phyloP scores from a whole-genome alignment of 352 stramenopile species.

The Globisporangium yorkense region DNA sequence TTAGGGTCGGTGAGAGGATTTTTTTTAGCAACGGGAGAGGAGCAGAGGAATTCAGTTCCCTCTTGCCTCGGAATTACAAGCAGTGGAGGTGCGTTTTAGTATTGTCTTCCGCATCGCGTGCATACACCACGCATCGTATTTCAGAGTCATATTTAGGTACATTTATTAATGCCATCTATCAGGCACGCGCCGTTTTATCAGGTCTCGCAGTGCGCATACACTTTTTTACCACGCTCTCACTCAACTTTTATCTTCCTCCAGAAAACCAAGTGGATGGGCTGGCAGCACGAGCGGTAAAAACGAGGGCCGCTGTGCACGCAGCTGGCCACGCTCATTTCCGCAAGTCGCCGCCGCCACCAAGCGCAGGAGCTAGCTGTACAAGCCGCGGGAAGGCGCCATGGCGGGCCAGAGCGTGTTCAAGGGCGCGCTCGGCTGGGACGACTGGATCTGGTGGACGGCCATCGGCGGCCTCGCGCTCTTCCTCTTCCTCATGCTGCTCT shows the following conservation, averaged over 20 bases:
- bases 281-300: neutral
- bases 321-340: slow-evolving; percentile 1
- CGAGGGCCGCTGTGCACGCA: neutral
- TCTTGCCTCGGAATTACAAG: too few relatives aligned
- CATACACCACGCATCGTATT: neutral
- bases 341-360: neutral
- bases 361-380: too few relatives aligned
- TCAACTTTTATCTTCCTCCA: neutral
- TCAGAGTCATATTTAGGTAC: neutral
- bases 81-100: slow-evolving; percentile 7
- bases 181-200: neutral
- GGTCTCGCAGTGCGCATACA: neutral
- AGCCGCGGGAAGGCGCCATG: slow-evolving; percentile 11
- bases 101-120: neutral
- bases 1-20: slow-evolving; percentile 18
- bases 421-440: slow-evolving; percentile 61
- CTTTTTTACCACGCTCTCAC: neutral
- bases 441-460: slow-evolving; percentile 75
- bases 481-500: slow-evolving; percentile 59
- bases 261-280: neutral
- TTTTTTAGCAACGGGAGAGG: slow-evolving; percentile 37
- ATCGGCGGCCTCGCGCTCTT: slow-evolving; percentile 60
- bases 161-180: too few relatives aligned
- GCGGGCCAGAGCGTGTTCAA: slow-evolving; percentile 57
- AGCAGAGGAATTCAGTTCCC: slow-evolving; percentile 6